Evolutionary conservation across 2,329 filamentous ascomycete species (phyloP).

Genomic region (Didymella pinodella): DNA sequence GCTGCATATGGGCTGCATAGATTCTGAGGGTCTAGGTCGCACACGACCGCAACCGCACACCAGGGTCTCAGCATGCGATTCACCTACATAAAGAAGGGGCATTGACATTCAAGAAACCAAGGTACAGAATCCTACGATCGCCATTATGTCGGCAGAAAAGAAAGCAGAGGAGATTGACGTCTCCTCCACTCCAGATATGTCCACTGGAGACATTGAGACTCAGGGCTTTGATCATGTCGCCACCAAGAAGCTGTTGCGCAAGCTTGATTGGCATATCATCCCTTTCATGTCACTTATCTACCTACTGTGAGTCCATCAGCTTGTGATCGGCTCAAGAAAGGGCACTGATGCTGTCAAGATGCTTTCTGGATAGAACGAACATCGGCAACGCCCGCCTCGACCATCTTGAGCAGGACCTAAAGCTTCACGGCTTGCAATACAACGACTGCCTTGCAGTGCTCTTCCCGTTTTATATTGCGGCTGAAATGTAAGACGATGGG

Average conservation of each 20-base stretch:
- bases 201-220: conserved; percentile 33
- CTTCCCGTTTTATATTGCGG: conserved; percentile 62
- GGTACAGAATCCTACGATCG: background rate
- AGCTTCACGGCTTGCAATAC: conserved; percentile 60
- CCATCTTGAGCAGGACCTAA: conserved; percentile 48
- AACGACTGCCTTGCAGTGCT: conserved; percentile 65
- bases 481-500: conserved; percentile 54
- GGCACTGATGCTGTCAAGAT: conserved; percentile 36
- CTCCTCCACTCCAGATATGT: conserved; percentile 19
- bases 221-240: conserved; percentile 50
- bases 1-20: conserved; percentile 14
- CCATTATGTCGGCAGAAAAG: conserved; percentile 25
- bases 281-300: conserved; percentile 68
- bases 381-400: conserved; percentile 56
- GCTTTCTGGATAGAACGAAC: conserved; percentile 63
- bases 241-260: conserved; percentile 62
- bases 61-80: conserved; percentile 9
- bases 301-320: conserved; percentile 50
- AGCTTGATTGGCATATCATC: conserved; percentile 64
- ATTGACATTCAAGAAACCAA: background rate
- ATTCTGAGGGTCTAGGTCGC: conserved; percentile 8
- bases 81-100: conserved; percentile 10
- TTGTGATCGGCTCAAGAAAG: too few species aligned
- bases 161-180: conserved; percentile 16
- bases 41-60: background rate